Evolutionary conservation across 331 rosid species (phyloP), one percentile per base, ranked within the genome.

Genomic region (Malus hybrid): DNA sequence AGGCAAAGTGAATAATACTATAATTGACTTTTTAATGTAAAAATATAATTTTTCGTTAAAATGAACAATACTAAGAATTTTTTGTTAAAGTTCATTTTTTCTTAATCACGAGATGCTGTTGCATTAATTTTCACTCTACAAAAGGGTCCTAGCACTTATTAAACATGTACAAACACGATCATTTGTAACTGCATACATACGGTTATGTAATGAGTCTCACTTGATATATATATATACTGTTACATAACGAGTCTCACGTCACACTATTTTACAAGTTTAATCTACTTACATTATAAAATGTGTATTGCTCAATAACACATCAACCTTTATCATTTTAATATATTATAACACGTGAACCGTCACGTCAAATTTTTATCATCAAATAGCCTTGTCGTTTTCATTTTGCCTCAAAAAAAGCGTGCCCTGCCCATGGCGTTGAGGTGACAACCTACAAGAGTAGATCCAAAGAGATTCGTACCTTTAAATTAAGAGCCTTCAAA

Each of bases 31-130:
- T 34, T 34, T 34, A 34, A 0, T 7, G 10, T 34, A 34, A 34
- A 34, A 34, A 34, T 34, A 2, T 34, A 0, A 7, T 34, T 34
- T 34, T 34, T 34, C 42, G 42, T 34, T 34, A 34, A 34, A 34
- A 0, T 34, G 3, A 34, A 34, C 3, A 7, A 0, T 2, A 34
- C 3, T 0, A 0, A 0, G 0, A 34, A 34, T 0, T 7, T 34
- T 34, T 34, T 2, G 3, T 34, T 7, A 34, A 34, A 34, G 0
- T 34, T 34, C 0, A 0, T 4, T 36, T 36, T 36, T 36, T 36
- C 2, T 36, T 9, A 9, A 39, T 39, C 12, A 39, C 1, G 12
- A 2, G 4, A 39, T 39, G 2, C 0, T 13, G 1, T 14, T 14
- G 0, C 19, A 0, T 14, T 50, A 50, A 50, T 50, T 50, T 5